These are phyloP conservation scores for Cucurbita maxima DNA, from an alignment of 306 rosid species.

Conservation along the genomic window DNA sequence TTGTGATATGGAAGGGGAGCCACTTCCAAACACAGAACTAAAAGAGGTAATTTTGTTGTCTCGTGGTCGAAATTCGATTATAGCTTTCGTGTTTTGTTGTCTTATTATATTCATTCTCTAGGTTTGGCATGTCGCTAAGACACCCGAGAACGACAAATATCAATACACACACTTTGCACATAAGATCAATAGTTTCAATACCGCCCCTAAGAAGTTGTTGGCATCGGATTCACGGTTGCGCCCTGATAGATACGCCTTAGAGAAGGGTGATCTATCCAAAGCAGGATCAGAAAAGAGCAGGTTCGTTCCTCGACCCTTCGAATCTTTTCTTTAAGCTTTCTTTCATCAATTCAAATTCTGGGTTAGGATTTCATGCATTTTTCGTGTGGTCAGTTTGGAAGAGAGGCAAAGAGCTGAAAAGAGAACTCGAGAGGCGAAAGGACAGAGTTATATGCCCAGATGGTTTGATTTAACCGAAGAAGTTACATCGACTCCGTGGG, in stretches of 20 bases:
- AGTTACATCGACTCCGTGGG: slow-evolving; percentile 82
- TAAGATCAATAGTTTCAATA: slow-evolving; percentile 71
- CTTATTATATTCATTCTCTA: slow-evolving; percentile 17
- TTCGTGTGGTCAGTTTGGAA: slow-evolving; percentile 31
- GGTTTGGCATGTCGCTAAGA: slow-evolving; percentile 84
- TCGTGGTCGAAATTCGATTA: not conserved
- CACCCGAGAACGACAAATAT: slow-evolving; percentile 56
- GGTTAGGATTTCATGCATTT: not conserved
- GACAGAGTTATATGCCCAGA: slow-evolving; percentile 37
- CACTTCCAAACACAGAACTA: slow-evolving; percentile 63
- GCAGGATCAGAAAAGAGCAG: slow-evolving; percentile 80
- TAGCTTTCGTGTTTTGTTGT: not conserved
- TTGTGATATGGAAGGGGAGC: slow-evolving; percentile 88
- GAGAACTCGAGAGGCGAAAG: slow-evolving; percentile 50
- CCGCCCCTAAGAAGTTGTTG: slow-evolving; percentile 61
- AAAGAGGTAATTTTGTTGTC: slow-evolving; percentile 44
- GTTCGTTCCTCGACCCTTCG: slow-evolving; percentile 11
- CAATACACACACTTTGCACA: slow-evolving; percentile 86
- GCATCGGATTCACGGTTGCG: slow-evolving; percentile 89
- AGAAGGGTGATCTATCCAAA: slow-evolving; percentile 72
- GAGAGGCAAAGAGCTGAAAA: slow-evolving; percentile 89
- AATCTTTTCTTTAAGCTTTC: not conserved
- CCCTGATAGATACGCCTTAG: slow-evolving; percentile 84
- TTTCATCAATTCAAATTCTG: not conserved
- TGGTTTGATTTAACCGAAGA: slow-evolving; percentile 84